Conservation (phyloP, 768 basidiomycete genomes). For the Termitomyces sp. region DNA sequence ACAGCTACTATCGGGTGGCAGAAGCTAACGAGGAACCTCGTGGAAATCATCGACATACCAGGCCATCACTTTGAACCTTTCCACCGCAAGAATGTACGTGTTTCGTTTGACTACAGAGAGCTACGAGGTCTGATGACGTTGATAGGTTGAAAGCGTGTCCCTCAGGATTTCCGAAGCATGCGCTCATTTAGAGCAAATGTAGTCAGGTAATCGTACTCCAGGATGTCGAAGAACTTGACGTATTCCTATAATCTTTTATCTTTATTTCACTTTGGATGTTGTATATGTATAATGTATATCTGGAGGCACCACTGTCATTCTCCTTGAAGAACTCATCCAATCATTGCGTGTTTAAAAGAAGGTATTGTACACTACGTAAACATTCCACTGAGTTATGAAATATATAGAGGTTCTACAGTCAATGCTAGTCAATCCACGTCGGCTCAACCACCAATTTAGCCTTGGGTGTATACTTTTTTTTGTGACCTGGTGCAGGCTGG, state of each 20-base stretch:
- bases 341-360: not conserved
- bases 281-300: not conserved
- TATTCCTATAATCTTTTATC: not conserved
- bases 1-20: conserved; percentile 43
- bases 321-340: not conserved
- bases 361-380: not conserved
- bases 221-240: too few species aligned
- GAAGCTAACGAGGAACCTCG: conserved; percentile 23
- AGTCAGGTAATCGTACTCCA: too few species aligned
- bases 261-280: not conserved
- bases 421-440: conserved; percentile 24
- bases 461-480: conserved; percentile 21
- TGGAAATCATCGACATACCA: conserved; percentile 50
- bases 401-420: too few species aligned
- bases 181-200: not conserved
- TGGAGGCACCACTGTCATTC: not conserved
- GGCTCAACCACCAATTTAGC: conserved; percentile 24
- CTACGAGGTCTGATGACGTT: not conserved
- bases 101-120: not conserved
- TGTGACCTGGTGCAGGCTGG: conserved; percentile 17
- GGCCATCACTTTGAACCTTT: conserved; percentile 67
- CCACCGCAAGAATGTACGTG: conserved; percentile 39
- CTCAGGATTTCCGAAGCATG: not conserved
- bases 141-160: not conserved
- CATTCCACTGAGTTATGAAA: not conserved